Evolutionary conservation across 768 basidiomycete genomes (phyloP).

Genomic region (Kwoniella sp.): DNA sequence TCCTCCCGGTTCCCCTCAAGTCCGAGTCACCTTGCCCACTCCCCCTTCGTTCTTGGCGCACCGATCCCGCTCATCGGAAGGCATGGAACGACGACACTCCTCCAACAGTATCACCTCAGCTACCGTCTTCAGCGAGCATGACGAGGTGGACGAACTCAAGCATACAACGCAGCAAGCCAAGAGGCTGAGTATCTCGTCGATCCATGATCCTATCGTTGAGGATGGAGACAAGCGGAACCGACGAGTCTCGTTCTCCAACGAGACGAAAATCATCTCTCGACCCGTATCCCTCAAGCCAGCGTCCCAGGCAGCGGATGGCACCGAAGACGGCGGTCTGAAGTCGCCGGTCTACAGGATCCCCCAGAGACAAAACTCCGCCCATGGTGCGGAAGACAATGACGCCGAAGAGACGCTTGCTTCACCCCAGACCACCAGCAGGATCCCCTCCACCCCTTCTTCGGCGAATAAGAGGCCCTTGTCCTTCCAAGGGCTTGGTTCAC

Average conservation of each 20-base stretch:
- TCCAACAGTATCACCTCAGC: constrained; percentile 1
- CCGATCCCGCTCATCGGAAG: constrained; percentile 12
- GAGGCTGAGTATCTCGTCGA: constrained; percentile 20
- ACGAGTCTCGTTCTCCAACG: constrained; percentile 15
- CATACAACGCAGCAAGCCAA: constrained; percentile 8
- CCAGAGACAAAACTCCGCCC: constrained; percentile 10
- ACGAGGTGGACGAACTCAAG: not conserved
- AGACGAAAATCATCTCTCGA: constrained; percentile 9
- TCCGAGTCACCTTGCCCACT: constrained; percentile 39
- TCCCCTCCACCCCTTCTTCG: not conserved
- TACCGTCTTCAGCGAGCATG: not conserved
- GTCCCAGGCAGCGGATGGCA: no score
- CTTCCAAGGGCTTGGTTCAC: constrained; percentile 13
- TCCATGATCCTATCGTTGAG: constrained; percentile 10
- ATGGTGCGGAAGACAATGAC: not conserved
- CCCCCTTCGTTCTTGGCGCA: constrained; percentile 43
- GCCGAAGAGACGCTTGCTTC: constrained; percentile 3
- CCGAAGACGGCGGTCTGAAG: constrained; percentile 8
- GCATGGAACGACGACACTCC: not conserved
- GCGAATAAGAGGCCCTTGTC: constrained; percentile 2
- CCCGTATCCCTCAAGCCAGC: not conserved
- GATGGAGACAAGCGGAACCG: constrained; percentile 9
- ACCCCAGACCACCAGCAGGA: not conserved
- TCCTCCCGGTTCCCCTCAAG: constrained; percentile 14
- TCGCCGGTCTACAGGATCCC: constrained; percentile 22